These are phyloP conservation scores for Pseudogymnoascus destructans DNA, from an alignment of 2,329 filamentous ascomycete genomes.

Conservation along the genomic window DNA sequence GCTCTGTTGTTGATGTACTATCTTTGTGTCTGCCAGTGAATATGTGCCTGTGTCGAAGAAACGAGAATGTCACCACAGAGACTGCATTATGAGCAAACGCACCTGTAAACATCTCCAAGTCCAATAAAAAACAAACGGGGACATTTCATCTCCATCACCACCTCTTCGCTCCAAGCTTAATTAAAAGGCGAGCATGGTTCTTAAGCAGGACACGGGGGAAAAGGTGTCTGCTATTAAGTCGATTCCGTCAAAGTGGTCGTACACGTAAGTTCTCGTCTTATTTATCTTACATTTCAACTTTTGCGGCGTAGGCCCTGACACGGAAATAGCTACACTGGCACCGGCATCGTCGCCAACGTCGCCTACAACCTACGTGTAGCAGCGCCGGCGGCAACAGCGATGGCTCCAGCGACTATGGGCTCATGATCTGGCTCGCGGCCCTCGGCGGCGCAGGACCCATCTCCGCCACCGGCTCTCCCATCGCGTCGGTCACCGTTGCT, in stretches of 20 bases:
- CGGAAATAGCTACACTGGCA: slow-evolving; percentile 33
- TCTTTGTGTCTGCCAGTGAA: no score
- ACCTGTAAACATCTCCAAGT: neutral
- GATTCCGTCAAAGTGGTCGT: slow-evolving; percentile 30
- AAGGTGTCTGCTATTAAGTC: slow-evolving; percentile 27
- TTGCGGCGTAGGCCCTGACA: neutral
- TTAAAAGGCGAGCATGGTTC: slow-evolving; percentile 12
- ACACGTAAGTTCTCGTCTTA: slow-evolving; percentile 24
- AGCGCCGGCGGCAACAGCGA: slow-evolving; percentile 27
- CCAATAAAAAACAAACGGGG: neutral
- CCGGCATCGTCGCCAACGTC: slow-evolving; percentile 41
- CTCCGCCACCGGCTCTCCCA: slow-evolving; percentile 35
- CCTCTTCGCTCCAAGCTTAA: neutral
- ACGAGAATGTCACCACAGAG: neutral
- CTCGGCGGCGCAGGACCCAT: slow-evolving; percentile 46
- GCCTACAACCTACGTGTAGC: slow-evolving; percentile 44
- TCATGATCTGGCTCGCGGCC: slow-evolving; percentile 52
- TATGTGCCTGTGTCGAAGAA: no score
- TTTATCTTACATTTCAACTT: neutral
- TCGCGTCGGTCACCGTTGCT: slow-evolving; percentile 41
- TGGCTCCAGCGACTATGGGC: slow-evolving; percentile 41
- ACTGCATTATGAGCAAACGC: neutral
- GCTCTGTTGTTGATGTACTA: neutral
- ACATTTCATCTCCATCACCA: neutral
- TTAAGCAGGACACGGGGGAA: slow-evolving; percentile 24